These are phyloP conservation scores for Suillus ampliporus DNA, from an alignment of 768 basidiomycete genomes.

Conservation along the genomic window DNA sequence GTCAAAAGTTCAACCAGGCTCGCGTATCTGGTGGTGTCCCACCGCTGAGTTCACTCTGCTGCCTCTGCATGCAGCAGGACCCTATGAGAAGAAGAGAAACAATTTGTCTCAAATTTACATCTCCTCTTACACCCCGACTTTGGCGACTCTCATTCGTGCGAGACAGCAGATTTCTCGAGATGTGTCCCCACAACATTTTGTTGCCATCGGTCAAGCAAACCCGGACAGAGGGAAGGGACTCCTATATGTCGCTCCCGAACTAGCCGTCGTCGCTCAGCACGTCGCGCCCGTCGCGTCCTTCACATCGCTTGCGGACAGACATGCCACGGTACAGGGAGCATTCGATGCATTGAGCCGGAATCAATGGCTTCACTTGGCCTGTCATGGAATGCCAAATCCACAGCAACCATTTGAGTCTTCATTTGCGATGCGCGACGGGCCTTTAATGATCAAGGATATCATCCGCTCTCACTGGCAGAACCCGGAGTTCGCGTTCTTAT, in stretches of 20 bases:
- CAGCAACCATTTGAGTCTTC: slow-evolving; percentile 19
- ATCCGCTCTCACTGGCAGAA: not conserved
- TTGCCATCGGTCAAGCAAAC: slow-evolving; percentile 12
- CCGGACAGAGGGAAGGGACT: not conserved
- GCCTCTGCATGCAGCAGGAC: slow-evolving; percentile 19
- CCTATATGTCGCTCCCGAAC: not conserved
- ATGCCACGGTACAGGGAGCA: not conserved
- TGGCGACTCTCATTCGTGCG: slow-evolving; percentile 17
- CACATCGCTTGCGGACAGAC: not conserved
- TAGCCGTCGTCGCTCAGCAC: not conserved
- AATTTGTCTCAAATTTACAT: slow-evolving; percentile 9
- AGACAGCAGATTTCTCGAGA: slow-evolving; percentile 4
- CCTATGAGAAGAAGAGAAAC: not conserved
- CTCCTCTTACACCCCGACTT: slow-evolving; percentile 17
- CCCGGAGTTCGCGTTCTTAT: slow-evolving; percentile 19
- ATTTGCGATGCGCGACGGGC: slow-evolving; percentile 4
- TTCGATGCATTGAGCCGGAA: slow-evolving; percentile 2
- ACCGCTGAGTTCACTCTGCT: slow-evolving; percentile 12
- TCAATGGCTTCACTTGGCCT: slow-evolving; percentile 25
- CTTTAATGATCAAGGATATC: slow-evolving; percentile 3
- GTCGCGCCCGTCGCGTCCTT: not conserved
- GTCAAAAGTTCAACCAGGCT: not conserved
- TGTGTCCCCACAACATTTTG: not conserved
- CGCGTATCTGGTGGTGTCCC: slow-evolving; percentile 18
- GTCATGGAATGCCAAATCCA: slow-evolving; percentile 18